Conservation (phyloP, 1,139 yeast species). For the Trichomonascaceae sp. region DNA sequence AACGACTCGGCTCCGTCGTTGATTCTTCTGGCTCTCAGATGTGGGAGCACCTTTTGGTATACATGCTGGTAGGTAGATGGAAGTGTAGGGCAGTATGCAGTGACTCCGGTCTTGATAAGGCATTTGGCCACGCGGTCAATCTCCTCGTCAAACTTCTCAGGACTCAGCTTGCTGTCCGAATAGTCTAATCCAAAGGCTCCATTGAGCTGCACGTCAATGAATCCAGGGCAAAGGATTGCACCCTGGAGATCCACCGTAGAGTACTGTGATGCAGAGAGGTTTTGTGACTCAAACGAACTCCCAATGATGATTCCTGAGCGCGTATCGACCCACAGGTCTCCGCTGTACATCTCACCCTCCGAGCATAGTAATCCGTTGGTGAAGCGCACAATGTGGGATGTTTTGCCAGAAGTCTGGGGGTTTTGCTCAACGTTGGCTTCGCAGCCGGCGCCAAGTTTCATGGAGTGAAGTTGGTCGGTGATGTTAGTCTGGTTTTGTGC, state of each 20-base stretch:
- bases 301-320: conserved; percentile 32
- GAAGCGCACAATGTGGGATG: conserved; percentile 20
- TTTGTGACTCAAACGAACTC: conserved; percentile 6
- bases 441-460: no score
- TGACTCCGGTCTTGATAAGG: conserved; percentile 43
- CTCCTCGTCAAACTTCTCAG: conserved; percentile 18
- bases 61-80: conserved; percentile 44
- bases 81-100: conserved; percentile 48
- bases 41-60: conserved; percentile 39
- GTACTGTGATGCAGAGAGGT: conserved; percentile 4
- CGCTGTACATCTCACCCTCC: conserved; percentile 31
- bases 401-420: no score
- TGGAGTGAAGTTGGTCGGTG: no score
- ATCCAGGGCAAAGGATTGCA: conserved; percentile 43
- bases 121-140: conserved; percentile 13
- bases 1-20: conserved; percentile 36
- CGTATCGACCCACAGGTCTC: conserved; percentile 37
- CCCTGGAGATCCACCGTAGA: conserved; percentile 36
- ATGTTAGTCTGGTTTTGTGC: no score
- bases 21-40: conserved; percentile 30
- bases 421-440: no score
- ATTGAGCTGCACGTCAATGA: conserved; percentile 48
- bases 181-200: conserved; percentile 51
- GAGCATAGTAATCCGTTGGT: conserved; percentile 43
- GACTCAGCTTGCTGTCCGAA: conserved; percentile 29